Evolutionary conservation across 495 filamentous ascomycete genomes (phyloP).

Genomic region (Xylaria grammica): DNA sequence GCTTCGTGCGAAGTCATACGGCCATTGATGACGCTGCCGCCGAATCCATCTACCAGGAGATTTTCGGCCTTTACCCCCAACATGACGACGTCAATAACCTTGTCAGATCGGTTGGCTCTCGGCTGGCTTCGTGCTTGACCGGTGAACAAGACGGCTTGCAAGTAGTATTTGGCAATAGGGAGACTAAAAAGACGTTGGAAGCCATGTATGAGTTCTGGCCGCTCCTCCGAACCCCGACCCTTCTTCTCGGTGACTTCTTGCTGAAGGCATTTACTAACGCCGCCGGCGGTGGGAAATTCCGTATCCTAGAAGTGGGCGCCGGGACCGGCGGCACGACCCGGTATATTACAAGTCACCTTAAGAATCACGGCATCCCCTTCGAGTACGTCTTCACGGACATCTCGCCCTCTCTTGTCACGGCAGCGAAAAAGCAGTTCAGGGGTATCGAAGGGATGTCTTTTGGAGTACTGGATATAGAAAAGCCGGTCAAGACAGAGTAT

Average conservation of each 20-base stretch:
- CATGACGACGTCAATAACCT: conserved; percentile 40
- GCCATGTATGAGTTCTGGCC: conserved; percentile 39
- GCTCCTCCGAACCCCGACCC: conserved; percentile 36
- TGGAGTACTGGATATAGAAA: conserved; percentile 40
- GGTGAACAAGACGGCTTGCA: conserved; percentile 40
- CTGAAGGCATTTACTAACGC: conserved; percentile 14
- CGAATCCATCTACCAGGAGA: conserved; percentile 9
- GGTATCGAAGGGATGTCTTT: conserved; percentile 38
- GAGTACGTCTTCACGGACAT: conserved; percentile 52
- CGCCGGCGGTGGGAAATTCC: conserved; percentile 28
- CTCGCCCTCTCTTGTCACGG: conserved; percentile 45
- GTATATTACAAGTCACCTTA: conserved; percentile 23
- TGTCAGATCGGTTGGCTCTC: conserved; percentile 34
- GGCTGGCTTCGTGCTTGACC: conserved; percentile 40
- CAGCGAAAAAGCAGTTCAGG: conserved; percentile 41
- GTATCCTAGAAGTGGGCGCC: conserved; percentile 44
- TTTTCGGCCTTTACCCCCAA: conserved; percentile 21
- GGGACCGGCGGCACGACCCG: conserved; percentile 28
- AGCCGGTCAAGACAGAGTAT: conserved; percentile 27
- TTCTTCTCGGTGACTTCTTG: conserved; percentile 33
- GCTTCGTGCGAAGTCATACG: not conserved
- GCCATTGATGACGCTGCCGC: not conserved
- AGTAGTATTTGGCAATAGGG: conserved; percentile 40
- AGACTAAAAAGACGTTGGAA: conserved; percentile 33
- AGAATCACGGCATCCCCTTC: conserved; percentile 29